Conservation (phyloP, 2,329 filamentous ascomycete species). For the Phoma sp. region DNA sequence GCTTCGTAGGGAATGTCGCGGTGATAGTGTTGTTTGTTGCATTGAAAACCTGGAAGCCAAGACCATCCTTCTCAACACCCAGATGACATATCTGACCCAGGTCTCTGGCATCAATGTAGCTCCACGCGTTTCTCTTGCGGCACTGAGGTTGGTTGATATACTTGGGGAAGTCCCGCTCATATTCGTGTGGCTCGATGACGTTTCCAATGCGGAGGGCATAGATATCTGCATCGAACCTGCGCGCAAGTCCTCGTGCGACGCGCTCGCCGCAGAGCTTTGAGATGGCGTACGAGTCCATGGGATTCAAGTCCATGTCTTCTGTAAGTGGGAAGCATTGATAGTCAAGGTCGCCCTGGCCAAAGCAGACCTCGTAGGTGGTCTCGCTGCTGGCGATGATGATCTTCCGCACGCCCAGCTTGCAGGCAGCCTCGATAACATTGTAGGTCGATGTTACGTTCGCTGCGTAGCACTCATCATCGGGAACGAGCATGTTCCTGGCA, state of each 20-base stretch:
- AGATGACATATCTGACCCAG: constrained; percentile 66
- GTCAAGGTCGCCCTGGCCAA: constrained; percentile 63
- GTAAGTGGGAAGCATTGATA: constrained; percentile 65
- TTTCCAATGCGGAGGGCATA: constrained; percentile 67
- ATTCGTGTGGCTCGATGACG: constrained; percentile 67
- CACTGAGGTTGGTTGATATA: constrained; percentile 59
- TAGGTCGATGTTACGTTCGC: constrained; percentile 63
- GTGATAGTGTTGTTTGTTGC: constrained; percentile 69
- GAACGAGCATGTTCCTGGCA: constrained; percentile 65
- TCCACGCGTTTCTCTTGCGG: constrained; percentile 66
- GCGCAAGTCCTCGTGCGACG: constrained; percentile 62
- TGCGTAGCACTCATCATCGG: constrained; percentile 65
- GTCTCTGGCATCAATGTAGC: constrained; percentile 67
- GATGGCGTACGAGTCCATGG: constrained; percentile 67
- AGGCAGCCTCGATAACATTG: constrained; percentile 68
- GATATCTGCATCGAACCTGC: constrained; percentile 62
- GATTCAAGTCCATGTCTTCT: constrained; percentile 64
- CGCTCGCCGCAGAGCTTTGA: constrained; percentile 66
- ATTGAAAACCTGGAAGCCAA: constrained; percentile 70
- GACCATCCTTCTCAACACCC: constrained; percentile 58
- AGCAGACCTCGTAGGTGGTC: constrained; percentile 67
- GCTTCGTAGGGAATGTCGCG: constrained; percentile 56
- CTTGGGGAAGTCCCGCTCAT: constrained; percentile 58
- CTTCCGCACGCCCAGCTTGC: constrained; percentile 66
- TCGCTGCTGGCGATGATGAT: constrained; percentile 66